Percentiles rank a stretch among this genome's conserved stretches.
phyloP scores from a whole-genome alignment of 129 eudicot species.

The Pseudognaphalium luteoalbum region DNA sequence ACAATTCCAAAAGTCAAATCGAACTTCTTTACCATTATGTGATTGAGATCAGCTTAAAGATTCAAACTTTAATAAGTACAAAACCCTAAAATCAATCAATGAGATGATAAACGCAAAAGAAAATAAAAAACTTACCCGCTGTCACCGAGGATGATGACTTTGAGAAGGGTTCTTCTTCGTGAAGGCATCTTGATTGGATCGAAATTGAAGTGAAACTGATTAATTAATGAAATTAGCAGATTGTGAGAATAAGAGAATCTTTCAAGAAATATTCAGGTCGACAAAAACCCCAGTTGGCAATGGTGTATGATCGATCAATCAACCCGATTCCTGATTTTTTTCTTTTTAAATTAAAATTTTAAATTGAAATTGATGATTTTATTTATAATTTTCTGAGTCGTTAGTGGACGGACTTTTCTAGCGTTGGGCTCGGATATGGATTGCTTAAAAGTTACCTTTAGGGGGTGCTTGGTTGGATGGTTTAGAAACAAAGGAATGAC shows the following conservation, averaged over 20 bases:
- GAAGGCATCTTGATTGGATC: constrained; percentile 58
- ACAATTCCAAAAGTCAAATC: constrained; percentile 17
- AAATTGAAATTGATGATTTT: constrained; percentile 9
- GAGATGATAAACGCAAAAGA: background rate
- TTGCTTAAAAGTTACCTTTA: no score
- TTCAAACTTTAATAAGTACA: constrained; percentile 16
- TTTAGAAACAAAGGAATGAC: no score
- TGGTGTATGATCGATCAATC: constrained; percentile 21
- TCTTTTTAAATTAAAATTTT: background rate
- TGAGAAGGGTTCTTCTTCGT: constrained; percentile 78
- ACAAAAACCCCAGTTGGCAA: constrained; percentile 21
- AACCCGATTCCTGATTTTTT: background rate
- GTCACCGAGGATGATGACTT: constrained; percentile 96
- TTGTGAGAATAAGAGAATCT: constrained; percentile 32
- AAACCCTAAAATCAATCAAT: constrained; percentile 21
- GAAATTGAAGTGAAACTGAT: constrained; percentile 24
- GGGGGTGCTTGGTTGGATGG: no score
- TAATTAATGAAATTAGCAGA: background rate
- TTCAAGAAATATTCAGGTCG: constrained; percentile 14
- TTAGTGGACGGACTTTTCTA: constrained; percentile 28
- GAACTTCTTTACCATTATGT: constrained; percentile 6
- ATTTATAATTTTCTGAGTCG: background rate
- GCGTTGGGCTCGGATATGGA: background rate
- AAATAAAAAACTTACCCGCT: constrained; percentile 61
- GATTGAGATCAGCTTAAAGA: constrained; percentile 26